Conservation (phyloP, 371 early-diverging fungal species). For the Lichtheimia corymbifera region DNA sequence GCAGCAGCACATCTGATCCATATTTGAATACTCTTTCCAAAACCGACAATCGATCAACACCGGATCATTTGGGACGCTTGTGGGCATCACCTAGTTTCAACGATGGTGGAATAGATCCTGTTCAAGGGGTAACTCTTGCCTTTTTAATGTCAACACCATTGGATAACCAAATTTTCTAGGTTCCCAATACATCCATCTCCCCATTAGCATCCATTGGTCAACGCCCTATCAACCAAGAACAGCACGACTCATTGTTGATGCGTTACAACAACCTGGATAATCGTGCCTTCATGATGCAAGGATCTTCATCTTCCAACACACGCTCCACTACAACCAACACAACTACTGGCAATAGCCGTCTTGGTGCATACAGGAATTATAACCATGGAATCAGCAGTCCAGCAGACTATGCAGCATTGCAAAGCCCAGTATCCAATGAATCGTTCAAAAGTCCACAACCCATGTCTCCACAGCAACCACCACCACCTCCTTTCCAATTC, state of each 20-base stretch:
- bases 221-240: not conserved
- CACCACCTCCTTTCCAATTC: constrained; percentile 32
- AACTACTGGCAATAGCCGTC: not conserved
- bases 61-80: not conserved
- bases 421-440: not conserved
- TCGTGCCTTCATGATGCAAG: constrained; percentile 7
- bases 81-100: not conserved
- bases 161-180: too few species aligned
- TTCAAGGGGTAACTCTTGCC: constrained; percentile 5
- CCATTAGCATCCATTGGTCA: constrained; percentile 1
- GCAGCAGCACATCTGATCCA: too few species aligned
- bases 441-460: not conserved
- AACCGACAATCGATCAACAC: too few species aligned
- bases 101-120: not conserved
- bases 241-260: constrained; percentile 10
- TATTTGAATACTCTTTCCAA: too few species aligned
- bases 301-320: constrained; percentile 5
- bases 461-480: not conserved
- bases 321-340: not conserved
- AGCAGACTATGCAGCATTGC: not conserved
- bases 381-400: not conserved
- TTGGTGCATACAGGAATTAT: not conserved
- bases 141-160: not conserved
- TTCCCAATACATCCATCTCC: not conserved
- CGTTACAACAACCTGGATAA: constrained; percentile 3